These are phyloP conservation scores for Leccinum ochraceum DNA, from an alignment of 768 basidiomycete genomes.

Conservation along the genomic window DNA sequence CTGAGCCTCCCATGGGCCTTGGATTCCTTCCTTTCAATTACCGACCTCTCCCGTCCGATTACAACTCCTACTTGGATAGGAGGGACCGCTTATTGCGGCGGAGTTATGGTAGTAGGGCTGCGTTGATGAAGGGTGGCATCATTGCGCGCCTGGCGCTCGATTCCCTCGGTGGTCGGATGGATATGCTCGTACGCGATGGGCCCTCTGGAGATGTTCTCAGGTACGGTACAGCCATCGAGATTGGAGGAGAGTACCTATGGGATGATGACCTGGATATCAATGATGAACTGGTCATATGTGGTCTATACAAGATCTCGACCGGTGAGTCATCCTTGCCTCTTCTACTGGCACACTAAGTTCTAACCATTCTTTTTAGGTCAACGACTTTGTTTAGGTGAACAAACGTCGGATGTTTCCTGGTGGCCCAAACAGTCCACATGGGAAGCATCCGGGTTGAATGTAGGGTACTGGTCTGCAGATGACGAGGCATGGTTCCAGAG, in stretches of 20 bases:
- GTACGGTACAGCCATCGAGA: neutral
- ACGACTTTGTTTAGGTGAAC: neutral
- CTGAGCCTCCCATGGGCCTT: neutral
- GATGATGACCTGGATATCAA: conserved; percentile 4
- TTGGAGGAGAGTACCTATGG: neutral
- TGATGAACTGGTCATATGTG: conserved; percentile 5
- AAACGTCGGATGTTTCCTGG: neutral
- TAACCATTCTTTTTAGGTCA: neutral
- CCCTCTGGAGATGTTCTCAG: neutral
- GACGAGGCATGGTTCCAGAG: neutral
- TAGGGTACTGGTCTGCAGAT: conserved; percentile 3
- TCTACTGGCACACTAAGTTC: no score
- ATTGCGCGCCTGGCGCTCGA: neutral
- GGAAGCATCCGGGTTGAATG: neutral
- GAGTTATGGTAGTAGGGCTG: conserved; percentile 2
- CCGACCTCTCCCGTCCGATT: neutral
- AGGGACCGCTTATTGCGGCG: conserved; percentile 2
- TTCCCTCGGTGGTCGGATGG: neutral
- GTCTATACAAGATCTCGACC: conserved; percentile 4
- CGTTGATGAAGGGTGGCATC: conserved; percentile 8
- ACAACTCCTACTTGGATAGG: neutral
- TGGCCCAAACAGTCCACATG: conserved; percentile 2
- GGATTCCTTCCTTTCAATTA: neutral
- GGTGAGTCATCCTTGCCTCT: neutral
- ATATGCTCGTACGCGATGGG: neutral